Percentiles rank a stretch among this genome's conserved stretches.
Evolutionary conservation across 139 green algal genomes (phyloP).

Genomic region (Astrephomene gubernaculifera): DNA sequence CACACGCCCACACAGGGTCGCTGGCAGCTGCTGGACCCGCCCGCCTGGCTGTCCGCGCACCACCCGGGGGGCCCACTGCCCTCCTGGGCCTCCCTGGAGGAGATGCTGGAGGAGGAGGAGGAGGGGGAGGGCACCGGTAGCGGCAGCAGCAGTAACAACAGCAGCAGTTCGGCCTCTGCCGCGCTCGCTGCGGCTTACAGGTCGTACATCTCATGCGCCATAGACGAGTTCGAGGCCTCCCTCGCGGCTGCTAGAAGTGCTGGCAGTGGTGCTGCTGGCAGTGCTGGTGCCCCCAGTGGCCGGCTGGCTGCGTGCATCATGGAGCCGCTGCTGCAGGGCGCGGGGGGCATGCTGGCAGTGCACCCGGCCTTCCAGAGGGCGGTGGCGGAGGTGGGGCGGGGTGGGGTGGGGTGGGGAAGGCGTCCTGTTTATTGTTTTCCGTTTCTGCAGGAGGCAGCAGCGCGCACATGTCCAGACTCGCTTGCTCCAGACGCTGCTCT

Average conservation of each 20-base stretch:
- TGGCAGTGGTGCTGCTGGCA: background rate
- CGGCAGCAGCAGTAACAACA: too few species aligned
- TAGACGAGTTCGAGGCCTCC: constrained; percentile 35
- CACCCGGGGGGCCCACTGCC: constrained; percentile 13
- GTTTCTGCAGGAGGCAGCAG: too few species aligned
- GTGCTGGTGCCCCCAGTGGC: background rate
- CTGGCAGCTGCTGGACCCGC: constrained; percentile 42
- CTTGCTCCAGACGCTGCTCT: too few species aligned
- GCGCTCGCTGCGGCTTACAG: constrained; percentile 17
- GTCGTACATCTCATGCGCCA: constrained; percentile 23
- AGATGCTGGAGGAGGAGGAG: background rate
- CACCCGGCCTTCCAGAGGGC: constrained; percentile 93
- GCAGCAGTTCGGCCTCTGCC: too few species aligned
- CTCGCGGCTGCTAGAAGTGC: background rate
- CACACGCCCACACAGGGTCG: background rate
- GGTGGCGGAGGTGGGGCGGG: constrained; percentile 63
- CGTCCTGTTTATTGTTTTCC: too few species aligned
- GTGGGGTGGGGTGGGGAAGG: background rate
- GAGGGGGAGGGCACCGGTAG: background rate
- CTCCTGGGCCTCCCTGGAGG: constrained; percentile 28
- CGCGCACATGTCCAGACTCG: too few species aligned
- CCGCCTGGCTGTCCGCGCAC: constrained; percentile 20
- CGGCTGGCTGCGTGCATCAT: constrained; percentile 76
- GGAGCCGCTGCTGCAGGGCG: constrained; percentile 92
- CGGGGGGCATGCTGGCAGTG: constrained; percentile 94